phyloP scores from a whole-genome alignment of 192 early-diverging fungal species.

The Chytriomyces sp. region DNA sequence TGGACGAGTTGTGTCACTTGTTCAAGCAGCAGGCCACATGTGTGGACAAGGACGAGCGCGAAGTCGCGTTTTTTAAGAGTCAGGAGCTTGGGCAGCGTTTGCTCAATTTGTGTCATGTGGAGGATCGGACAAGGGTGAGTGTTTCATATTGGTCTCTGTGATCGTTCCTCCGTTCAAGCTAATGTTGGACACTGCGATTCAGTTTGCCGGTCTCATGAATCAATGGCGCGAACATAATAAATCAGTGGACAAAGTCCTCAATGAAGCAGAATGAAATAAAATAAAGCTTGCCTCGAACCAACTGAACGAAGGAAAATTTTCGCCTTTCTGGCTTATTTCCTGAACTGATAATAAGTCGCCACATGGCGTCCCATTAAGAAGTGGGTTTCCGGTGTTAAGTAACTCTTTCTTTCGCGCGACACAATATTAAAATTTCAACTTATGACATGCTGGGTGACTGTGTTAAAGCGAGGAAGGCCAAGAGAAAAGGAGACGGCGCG shows the following conservation, averaged over 20 bases:
- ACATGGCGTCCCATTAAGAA: too few relatives aligned
- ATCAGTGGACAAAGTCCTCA: neutral
- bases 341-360: too few relatives aligned
- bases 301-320: too few relatives aligned
- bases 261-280: neutral
- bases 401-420: too few relatives aligned
- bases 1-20: conserved; percentile 4
- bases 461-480: too few relatives aligned
- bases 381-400: too few relatives aligned
- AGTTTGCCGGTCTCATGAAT: neutral
- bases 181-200: neutral
- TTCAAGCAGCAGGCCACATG: conserved; percentile 4
- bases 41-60: neutral
- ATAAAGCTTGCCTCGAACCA: too few relatives aligned
- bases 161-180: neutral
- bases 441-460: too few relatives aligned
- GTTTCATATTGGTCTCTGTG: neutral
- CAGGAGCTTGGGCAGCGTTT: neutral
- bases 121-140: neutral
- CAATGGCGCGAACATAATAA: neutral
- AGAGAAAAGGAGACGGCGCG: too few relatives aligned
- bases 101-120: neutral
- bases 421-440: too few relatives aligned
- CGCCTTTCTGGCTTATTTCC: too few relatives aligned
- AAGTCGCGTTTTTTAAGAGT: neutral